Base-by-base conservation (phyloP, 331 rosid genomes). In the Acacia concinna region DNA sequence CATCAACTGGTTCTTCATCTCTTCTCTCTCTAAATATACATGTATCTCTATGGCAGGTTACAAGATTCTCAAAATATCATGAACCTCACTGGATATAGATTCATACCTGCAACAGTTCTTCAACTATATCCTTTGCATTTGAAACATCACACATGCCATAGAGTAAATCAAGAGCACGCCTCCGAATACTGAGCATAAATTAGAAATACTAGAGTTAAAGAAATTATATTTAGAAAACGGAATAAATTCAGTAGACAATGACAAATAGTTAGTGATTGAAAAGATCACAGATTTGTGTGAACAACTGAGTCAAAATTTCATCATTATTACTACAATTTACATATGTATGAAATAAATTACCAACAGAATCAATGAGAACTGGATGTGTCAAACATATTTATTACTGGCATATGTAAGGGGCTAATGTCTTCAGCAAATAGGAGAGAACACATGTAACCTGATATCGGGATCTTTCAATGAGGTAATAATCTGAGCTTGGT, bases 101-200 rank as follows among this genome's bases (percentile, higher is more conserved):
- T 31, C 63, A 74, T 91, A 96, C 99, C 98, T 96, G 99, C 81
- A 96, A 82, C 79, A 96, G 68, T 88, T 96, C 99, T 88, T 96
- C 99, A 28, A 96, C 99, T 80, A 96, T 96, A 86, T 96, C 99
- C 86, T 96, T 96, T 62, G 99, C 99, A 80, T 96, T 96, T 87
- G 99, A 89, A 88, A 93, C 90, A 71, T 96, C 99, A 85, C 99
- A 96, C 99, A 96, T 96, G 79, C 99, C 99, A 85, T 96, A 96
- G 74, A 96, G 99, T 86, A 96, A 90, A 88, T 96, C 99, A 43
- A 96, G 97, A 79, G 99, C 99, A 78, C 99, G 98, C 88, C 99
- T 89, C 71, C 99, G 98, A 71, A 96, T 96, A 81, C 99, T 96
- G 97, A 73, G 59, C 56, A 75, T 11, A 83, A 80, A 79, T 82